Conservation (phyloP, 345 rosid genomes). For the Syzygium aromaticum region DNA sequence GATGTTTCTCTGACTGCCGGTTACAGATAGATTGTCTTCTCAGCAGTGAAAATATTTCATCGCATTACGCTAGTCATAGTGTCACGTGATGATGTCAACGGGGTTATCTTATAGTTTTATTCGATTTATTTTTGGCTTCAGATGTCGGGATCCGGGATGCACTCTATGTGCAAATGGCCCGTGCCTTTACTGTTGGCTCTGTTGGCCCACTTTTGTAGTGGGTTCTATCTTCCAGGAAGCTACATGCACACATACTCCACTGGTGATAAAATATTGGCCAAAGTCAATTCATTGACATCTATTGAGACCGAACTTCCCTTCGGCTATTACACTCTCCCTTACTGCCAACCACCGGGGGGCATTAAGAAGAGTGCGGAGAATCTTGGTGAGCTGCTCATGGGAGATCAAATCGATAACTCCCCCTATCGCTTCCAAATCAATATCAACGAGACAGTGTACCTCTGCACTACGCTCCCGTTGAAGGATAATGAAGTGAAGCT, state of each 20-base stretch:
- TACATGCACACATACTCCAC: constrained; percentile 37
- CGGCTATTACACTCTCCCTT: constrained; percentile 43
- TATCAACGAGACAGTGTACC: constrained; percentile 30
- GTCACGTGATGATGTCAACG: not conserved
- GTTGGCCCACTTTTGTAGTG: constrained; percentile 15
- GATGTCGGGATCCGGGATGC: constrained; percentile 6
- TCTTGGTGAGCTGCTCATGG: constrained; percentile 49
- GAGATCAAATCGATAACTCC: constrained; percentile 46
- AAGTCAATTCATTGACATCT: constrained; percentile 42
- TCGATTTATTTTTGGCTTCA: not conserved
- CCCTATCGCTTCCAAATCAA: constrained; percentile 36
- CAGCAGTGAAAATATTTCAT: not conserved
- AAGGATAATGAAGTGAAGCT: constrained; percentile 38
- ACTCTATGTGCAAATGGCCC: constrained; percentile 10
- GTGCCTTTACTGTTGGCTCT: constrained; percentile 11
- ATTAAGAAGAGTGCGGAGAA: constrained; percentile 40
- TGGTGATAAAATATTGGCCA: constrained; percentile 12
- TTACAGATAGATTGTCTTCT: not conserved
- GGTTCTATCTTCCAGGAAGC: constrained; percentile 41
- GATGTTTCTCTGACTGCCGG: not conserved
- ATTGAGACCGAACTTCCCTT: constrained; percentile 41
- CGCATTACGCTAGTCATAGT: not conserved
- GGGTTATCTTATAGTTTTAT: not conserved
- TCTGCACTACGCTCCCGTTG: constrained; percentile 25
- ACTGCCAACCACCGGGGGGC: constrained; percentile 21